phyloP scores from a whole-genome alignment of 306 rosid genomes.

The Sechiopsis laciniata region DNA sequence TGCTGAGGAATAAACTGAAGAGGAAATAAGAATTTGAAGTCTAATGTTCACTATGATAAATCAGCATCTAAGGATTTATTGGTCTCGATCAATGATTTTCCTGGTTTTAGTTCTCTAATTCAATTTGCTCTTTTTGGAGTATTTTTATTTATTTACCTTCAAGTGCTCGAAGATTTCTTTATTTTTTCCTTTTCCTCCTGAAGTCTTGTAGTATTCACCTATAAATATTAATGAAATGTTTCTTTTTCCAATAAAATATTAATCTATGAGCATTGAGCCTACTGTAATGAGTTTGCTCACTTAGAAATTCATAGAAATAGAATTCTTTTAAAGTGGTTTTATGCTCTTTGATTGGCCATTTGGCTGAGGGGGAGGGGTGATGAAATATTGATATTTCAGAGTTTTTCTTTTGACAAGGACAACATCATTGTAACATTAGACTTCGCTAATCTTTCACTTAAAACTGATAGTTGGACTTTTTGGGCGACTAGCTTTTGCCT shows the following conservation, averaged over 20 bases:
- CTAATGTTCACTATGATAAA: no score
- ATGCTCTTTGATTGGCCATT: not conserved
- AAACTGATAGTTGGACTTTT: not conserved
- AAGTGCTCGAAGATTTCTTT: no score
- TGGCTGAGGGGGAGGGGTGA: constrained; percentile 14
- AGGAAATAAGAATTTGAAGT: no score
- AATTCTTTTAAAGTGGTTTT: not conserved
- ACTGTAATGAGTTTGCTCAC: not conserved
- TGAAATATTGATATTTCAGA: not conserved
- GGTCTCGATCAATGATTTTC: no score
- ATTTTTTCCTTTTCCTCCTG: no score
- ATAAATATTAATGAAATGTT: no score
- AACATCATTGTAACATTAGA: not conserved
- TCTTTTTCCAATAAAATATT: not conserved
- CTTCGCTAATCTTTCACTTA: not conserved
- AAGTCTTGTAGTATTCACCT: no score
- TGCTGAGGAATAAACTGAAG: no score
- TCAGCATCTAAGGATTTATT: no score
- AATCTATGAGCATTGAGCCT: not conserved
- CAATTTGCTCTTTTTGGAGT: no score
- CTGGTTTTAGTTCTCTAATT: no score
- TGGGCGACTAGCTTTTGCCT: not conserved
- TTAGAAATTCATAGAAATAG: not conserved
- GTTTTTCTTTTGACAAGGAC: constrained; percentile 7
- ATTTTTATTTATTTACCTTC: no score